phyloP scores from a whole-genome alignment of 352 stramenopile species.

The Phytopythium chamaehyphon region DNA sequence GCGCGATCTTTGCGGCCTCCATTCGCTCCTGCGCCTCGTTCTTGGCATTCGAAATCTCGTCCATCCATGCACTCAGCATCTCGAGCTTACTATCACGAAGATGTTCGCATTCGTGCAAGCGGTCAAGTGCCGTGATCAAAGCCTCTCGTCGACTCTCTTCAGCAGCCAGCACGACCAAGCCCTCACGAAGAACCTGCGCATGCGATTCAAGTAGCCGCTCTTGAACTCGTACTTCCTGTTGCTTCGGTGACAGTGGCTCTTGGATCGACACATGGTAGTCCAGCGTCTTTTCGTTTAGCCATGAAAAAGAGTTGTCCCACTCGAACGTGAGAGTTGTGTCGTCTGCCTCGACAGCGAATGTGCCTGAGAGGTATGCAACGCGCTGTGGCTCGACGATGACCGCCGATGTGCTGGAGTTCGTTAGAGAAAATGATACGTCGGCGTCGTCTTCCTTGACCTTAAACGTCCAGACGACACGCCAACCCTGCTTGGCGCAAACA shows the following conservation, averaged over 20 bases:
- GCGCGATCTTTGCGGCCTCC: slow-evolving; percentile 43
- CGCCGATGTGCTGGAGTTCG: background rate
- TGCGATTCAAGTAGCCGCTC: slow-evolving; percentile 20
- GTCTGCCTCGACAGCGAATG: slow-evolving; percentile 35
- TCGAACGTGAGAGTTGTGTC: slow-evolving; percentile 53
- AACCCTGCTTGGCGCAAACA: slow-evolving; percentile 54
- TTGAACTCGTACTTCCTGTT: slow-evolving; percentile 28
- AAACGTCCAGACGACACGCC: slow-evolving; percentile 81
- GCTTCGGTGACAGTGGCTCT: slow-evolving; percentile 39
- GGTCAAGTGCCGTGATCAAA: slow-evolving; percentile 29
- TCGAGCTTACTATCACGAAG: slow-evolving; percentile 31
- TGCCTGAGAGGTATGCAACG: slow-evolving; percentile 49
- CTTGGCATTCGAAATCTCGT: slow-evolving; percentile 32
- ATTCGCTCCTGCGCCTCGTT: slow-evolving; percentile 46
- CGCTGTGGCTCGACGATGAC: slow-evolving; percentile 38
- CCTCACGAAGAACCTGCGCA: slow-evolving; percentile 22
- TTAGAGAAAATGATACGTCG: slow-evolving; percentile 56
- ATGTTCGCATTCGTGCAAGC: slow-evolving; percentile 28
- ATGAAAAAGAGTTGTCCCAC: slow-evolving; percentile 85
- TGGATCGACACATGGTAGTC: slow-evolving; percentile 81
- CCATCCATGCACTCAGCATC: slow-evolving; percentile 24
- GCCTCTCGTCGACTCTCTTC: slow-evolving; percentile 31
- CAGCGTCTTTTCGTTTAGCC: slow-evolving; percentile 81
- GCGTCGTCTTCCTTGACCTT: slow-evolving; percentile 61
- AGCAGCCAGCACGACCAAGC: slow-evolving; percentile 23